Evolutionary conservation across 176 grass and related monocot species (phyloP).

Genomic region (Poa pratensis): DNA sequence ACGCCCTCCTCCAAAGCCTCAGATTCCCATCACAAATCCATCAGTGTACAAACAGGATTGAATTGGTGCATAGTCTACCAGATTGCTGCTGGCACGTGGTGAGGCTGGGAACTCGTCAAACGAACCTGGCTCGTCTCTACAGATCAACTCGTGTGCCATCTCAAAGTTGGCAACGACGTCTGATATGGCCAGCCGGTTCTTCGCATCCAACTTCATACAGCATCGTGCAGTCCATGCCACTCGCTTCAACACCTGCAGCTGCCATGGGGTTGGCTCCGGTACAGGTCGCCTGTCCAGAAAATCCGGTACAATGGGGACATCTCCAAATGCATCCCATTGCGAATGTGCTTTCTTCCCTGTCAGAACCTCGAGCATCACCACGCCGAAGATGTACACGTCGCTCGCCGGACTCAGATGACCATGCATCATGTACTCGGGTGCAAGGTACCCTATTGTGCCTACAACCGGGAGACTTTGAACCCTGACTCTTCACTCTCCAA

Average conservation of each 20-base stretch:
- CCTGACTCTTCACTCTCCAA: not conserved
- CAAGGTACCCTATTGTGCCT: not conserved
- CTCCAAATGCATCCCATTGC: not conserved
- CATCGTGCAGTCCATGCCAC: not conserved
- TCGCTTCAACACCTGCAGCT: not conserved
- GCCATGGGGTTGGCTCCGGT: not conserved
- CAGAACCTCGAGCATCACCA: not conserved
- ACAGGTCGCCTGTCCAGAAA: not conserved
- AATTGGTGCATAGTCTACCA: not conserved
- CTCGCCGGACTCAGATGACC: not conserved
- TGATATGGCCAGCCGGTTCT: not conserved
- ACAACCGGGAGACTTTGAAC: not conserved
- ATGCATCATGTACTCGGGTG: not conserved
- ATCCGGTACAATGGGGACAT: not conserved
- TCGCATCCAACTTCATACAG: not conserved
- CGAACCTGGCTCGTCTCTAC: not conserved
- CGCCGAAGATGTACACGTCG: not conserved
- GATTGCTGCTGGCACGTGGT: not conserved
- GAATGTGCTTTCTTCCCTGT: not conserved
- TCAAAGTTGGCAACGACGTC: not conserved
- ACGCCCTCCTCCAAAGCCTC: not conserved
- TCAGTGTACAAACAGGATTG: not conserved
- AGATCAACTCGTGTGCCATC: not conserved
- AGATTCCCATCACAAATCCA: not conserved
- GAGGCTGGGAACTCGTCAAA: not conserved